Evolutionary conservation across 257 asterid genomes (phyloP).

Genomic region (Coffea canephora): DNA sequence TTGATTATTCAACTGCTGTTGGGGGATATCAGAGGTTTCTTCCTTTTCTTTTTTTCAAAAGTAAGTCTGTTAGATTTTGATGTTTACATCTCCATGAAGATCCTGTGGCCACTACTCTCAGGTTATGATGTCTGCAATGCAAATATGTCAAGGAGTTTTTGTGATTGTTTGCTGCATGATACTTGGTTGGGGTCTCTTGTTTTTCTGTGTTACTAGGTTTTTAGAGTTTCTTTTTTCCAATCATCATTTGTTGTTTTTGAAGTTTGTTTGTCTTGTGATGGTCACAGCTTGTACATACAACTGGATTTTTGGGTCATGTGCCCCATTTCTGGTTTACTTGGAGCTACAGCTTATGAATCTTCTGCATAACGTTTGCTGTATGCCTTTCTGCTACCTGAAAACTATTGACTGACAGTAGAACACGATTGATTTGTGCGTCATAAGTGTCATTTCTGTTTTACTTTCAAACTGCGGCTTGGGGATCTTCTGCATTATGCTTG

Average conservation of each 20-base stretch:
- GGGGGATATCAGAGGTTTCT: background rate
- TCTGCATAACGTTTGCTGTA: too few species aligned
- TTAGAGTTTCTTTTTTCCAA: background rate
- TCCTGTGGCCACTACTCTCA: background rate
- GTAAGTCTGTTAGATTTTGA: background rate
- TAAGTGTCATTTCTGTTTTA: too few species aligned
- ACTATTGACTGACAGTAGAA: too few species aligned
- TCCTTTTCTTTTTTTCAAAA: background rate
- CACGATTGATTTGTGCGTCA: too few species aligned
- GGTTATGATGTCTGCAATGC: background rate
- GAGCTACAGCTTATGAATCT: too few species aligned
- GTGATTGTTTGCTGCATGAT: background rate
- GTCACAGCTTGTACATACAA: background rate
- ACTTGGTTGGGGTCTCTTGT: background rate
- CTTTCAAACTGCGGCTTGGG: too few species aligned
- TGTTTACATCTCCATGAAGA: background rate
- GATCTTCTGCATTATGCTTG: background rate
- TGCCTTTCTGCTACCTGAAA: too few species aligned
- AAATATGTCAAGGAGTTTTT: background rate
- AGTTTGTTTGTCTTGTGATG: background rate
- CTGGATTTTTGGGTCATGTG: background rate
- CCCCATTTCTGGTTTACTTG: too few species aligned
- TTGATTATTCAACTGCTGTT: background rate
- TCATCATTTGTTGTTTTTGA: background rate
- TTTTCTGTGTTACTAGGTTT: background rate